These are phyloP conservation scores for Lentinula novae-zelandiae DNA, from an alignment of 1,284 basidiomycete species.

Conservation along the genomic window DNA sequence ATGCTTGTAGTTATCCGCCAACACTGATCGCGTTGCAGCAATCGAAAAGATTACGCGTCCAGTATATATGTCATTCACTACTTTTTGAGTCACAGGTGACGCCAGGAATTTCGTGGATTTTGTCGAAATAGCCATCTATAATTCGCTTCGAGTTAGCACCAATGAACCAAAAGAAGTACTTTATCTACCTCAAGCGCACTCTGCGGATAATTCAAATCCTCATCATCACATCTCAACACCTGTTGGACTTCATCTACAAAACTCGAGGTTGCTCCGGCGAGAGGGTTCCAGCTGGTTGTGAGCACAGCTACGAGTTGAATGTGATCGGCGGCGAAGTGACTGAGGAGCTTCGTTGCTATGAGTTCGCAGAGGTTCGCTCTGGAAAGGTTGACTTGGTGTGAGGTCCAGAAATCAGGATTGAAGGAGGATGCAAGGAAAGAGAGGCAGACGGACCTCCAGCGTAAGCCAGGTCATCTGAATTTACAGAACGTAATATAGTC, in stretches of 20 bases:
- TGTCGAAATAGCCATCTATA: conserved; percentile 82
- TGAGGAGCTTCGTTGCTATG: conserved; percentile 81
- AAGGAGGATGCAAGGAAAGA: conserved; percentile 19
- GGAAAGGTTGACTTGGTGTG: conserved; percentile 27
- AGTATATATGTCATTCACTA: conserved; percentile 79
- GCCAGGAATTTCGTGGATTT: conserved; percentile 77
- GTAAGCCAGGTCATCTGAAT: conserved; percentile 65
- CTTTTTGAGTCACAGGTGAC: conserved; percentile 75
- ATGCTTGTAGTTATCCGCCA: conserved; percentile 85
- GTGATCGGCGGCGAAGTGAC: conserved; percentile 67
- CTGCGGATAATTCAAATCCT: conserved; percentile 56
- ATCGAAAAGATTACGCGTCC: conserved; percentile 70
- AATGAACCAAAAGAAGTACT: neutral
- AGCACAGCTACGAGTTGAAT: conserved; percentile 73
- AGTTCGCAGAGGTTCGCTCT: conserved; percentile 81
- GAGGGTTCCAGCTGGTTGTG: conserved; percentile 76
- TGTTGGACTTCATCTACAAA: conserved; percentile 62
- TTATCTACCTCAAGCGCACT: conserved; percentile 75
- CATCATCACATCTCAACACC: conserved; percentile 48
- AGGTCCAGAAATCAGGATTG: neutral
- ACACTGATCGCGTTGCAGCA: conserved; percentile 64
- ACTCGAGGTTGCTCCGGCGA: conserved; percentile 71
- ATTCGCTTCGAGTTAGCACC: neutral
- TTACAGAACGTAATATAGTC: conserved; percentile 30
- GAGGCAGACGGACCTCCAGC: conserved; percentile 57